Evolutionary conservation across 1,284 basidiomycete species (phyloP), one percentile per base, ranked within the genome.

Genomic region (Boletus sp.): DNA sequence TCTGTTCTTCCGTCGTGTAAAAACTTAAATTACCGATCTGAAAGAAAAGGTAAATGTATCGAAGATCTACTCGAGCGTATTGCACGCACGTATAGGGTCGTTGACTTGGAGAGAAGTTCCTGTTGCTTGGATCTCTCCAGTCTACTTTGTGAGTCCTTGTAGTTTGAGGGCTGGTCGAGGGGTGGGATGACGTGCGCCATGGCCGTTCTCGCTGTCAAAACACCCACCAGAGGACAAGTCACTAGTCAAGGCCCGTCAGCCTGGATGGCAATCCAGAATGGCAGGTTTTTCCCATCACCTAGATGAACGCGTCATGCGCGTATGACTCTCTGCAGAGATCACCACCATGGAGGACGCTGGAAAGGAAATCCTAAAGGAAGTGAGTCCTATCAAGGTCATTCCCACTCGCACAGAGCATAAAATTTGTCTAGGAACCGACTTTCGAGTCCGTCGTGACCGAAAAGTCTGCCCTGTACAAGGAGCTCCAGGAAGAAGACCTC

Each of bases 1-100:
- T 98, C 72, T 99, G 96, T 66, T 98, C 94, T 72, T 99, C 96
- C 41, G 95, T 98, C 9, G 94, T 98, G 73, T 91, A 96, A 71
- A 95, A 97, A 72, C 91, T 94, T 66, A 98, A 74, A 69, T 98
- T 97, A 62, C 94, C 96, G 62, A 99, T 86, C 82, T 97, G 57
- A 62, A 60, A 46, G 39, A 50, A 47, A 48, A 50, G 46, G 27
- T 44, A 16, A n/a, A 35, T 14, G 33, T 10, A 33, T 38, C 34
- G 13, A 49, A 43, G 29, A 32, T 22, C 37, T 13, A 26, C 14
- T 33, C 19, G 27, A 26, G 13, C 34, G 25, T 33, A 37, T 38
- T 22, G 34, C 29, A 73, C 81, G 52, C 66, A 89, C 88, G 64
- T 91, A 91, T 56, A 91, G 73, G 4, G 88, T 91, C 29, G 82